phyloP scores from a whole-genome alignment of 116 monocot genomes.

The Iris pallida region DNA sequence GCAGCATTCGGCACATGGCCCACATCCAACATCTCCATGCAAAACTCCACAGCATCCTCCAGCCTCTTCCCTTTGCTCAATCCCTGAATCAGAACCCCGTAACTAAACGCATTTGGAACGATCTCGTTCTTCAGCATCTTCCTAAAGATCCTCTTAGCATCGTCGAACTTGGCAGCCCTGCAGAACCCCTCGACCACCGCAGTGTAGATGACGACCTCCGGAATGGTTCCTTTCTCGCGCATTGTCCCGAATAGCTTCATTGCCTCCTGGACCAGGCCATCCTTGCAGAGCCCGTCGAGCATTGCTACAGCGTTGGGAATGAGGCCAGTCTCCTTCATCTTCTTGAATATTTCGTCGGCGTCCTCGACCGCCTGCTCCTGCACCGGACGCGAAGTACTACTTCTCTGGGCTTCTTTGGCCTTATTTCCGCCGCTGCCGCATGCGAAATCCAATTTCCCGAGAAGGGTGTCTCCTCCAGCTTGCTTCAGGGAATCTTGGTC shows the following conservation, averaged over 20 bases:
- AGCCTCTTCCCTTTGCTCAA: slow-evolving; percentile 57
- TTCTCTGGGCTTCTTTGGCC: slow-evolving; percentile 13
- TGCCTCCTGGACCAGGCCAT: slow-evolving; percentile 83
- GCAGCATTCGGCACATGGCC: slow-evolving; percentile 55
- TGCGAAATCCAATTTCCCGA: slow-evolving; percentile 44
- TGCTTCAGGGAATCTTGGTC: too few relatives aligned
- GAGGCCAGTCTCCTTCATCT: slow-evolving; percentile 94
- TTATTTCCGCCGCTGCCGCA: slow-evolving; percentile 3
- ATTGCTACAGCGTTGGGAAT: slow-evolving; percentile 94
- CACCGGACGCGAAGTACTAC: neutral
- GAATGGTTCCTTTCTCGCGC: slow-evolving; percentile 97
- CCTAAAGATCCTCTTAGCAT: slow-evolving; percentile 76
- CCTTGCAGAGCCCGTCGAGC: slow-evolving; percentile 94
- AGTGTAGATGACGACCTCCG: slow-evolving; percentile 92
- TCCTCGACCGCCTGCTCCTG: slow-evolving; percentile 38
- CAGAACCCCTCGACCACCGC: slow-evolving; percentile 93
- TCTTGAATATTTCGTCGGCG: slow-evolving; percentile 78
- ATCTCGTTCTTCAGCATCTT: slow-evolving; percentile 92
- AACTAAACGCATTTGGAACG: slow-evolving; percentile 82
- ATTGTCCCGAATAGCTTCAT: slow-evolving; percentile 92
- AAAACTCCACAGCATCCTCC: slow-evolving; percentile 69
- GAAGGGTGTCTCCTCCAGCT: slow-evolving; percentile 26
- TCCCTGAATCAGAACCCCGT: slow-evolving; percentile 57
- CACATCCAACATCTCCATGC: slow-evolving; percentile 73
- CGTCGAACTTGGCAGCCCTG: slow-evolving; percentile 70